Base-by-base conservation (phyloP, 75 land plant species). In the Selaginella moellendorffii region DNA sequence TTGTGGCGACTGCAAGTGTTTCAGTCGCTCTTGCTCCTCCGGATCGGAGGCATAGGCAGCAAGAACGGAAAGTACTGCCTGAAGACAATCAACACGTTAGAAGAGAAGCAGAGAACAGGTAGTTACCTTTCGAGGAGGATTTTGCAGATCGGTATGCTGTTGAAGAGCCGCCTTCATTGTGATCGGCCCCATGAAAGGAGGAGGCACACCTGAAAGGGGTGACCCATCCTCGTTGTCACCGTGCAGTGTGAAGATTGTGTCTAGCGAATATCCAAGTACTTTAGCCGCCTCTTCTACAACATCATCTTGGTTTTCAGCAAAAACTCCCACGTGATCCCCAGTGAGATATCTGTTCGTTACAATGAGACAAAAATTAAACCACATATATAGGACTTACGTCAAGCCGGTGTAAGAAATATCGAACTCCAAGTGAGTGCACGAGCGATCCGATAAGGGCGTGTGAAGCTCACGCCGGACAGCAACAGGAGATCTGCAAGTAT, bases 71-170 rank as follows among this genome's bases (percentile, higher is more conserved):
- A 56, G 21, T 5, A 56, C 59, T 8, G 59, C 59, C 59, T 56
- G 46, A 36, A 56, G 9, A 56, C 8, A 19, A 56, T 24, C 5
- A 56, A 56, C 8, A 21, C 21, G n/a, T 9, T 56, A 56, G 19
- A 21, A 25, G 17, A 2, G 9, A 2, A 56, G 21, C n/a, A 56
- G 21, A 2, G 5, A 19, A 19, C 59, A 8, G 9, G 24, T 56
- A 21, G 59, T 14, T 56, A 56, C 59, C 59, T 56, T 56, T 8
- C 59, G 59, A 25, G 59, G 59, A 21, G 59, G 59, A 56, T n/a
- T 56, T 56, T 21, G 24, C 19, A 56, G n/a, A 25, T 56, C 59
- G n/a, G 59, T 56, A 19, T 56, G n/a, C 9, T 24, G 24, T 21
- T 19, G 24, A 19, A 56, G 24, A 25, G 59, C 59, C 2, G 59